Evolutionary conservation across 345 rosid genomes (phyloP).

Genomic region (Cardiospermum halicacabum): DNA sequence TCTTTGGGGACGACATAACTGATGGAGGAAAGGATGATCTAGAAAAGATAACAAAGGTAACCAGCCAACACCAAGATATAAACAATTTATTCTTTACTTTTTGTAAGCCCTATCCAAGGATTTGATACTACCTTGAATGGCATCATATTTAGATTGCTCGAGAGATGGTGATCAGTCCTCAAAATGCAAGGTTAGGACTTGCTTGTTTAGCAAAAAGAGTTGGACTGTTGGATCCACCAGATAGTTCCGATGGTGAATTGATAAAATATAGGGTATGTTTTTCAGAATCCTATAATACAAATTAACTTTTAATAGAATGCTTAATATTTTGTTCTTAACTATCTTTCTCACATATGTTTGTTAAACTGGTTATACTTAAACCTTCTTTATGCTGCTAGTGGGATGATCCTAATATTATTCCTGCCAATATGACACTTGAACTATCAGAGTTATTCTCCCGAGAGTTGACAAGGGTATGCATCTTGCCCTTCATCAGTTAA

Average conservation of each 20-base stretch:
- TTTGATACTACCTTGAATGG: not conserved
- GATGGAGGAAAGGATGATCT: constrained; percentile 96
- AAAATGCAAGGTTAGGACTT: constrained; percentile 78
- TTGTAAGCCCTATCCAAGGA: not conserved
- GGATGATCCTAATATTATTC: constrained; percentile 86
- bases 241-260: constrained; percentile 65
- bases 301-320: not conserved
- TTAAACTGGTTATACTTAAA: constrained; percentile 7
- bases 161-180: constrained; percentile 97
- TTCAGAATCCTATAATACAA: constrained; percentile 1
- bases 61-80: not conserved
- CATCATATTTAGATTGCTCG: constrained; percentile 64
- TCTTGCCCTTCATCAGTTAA: constrained; percentile 14
- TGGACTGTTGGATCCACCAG: constrained; percentile 67
- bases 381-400: constrained; percentile 43
- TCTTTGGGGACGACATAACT: constrained; percentile 79
- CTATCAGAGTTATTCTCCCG: constrained; percentile 90
- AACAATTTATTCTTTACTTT: not conserved
- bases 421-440: constrained; percentile 82
- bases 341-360: not conserved
- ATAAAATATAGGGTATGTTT: constrained; percentile 75
- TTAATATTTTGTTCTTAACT: not conserved
- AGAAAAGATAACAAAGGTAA: constrained; percentile 86
- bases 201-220: constrained; percentile 66
- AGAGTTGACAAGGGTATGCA: constrained; percentile 76